Evolutionary conservation across 148 eudicot species (phyloP), one percentile per base, ranked within the genome.

Genomic region (Silene latifolia): DNA sequence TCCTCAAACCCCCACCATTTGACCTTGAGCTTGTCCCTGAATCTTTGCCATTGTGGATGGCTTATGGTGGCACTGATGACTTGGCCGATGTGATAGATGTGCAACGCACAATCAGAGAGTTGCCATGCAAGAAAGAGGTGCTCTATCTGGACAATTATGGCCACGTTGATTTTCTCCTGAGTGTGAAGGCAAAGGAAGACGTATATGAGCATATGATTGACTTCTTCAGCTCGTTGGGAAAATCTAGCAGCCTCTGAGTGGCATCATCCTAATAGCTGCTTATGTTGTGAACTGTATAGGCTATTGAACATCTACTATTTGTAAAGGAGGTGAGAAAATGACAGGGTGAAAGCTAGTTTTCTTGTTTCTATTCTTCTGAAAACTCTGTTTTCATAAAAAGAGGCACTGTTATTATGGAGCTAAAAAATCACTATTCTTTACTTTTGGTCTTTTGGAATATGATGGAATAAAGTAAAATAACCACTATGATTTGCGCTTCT

Each of bases 41-140:
- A 57, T 85, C 91, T 10, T 84, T 96, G 80, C 98, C 98, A 20
- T 3, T 96, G 24, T 96, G 97, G 99, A 96, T 96, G 89, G 98
- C 82, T 62, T 92, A 88, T 75, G 99, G 99, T 54, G 93, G 90
- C 39, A 87, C 84, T 9, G 99, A 96, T 80, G 93, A 80, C 62
- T 89, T 96, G 78, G 97, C 94, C 67, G 99, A 96, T 71, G 74
- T 85, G 75, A 65, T 58, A 17, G 99, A 96, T 81, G 87, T 96
- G 80, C 81, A 89, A 72, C 94, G 69, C 78, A 96, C 98, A 47
- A 79, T 90, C 25, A 74, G 71, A 64, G 99, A 92, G 72, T 69
- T 96, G 73, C 80, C 76, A 20, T 85, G 92, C 79, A 79, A 82
- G 73, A 91, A 91, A 57, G 84, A 92, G 86, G 27, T 88, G 80